Base-by-base conservation (phyloP, 2,329 filamentous ascomycete species). In the Stagonosporopsis cucurbitacearum region DNA sequence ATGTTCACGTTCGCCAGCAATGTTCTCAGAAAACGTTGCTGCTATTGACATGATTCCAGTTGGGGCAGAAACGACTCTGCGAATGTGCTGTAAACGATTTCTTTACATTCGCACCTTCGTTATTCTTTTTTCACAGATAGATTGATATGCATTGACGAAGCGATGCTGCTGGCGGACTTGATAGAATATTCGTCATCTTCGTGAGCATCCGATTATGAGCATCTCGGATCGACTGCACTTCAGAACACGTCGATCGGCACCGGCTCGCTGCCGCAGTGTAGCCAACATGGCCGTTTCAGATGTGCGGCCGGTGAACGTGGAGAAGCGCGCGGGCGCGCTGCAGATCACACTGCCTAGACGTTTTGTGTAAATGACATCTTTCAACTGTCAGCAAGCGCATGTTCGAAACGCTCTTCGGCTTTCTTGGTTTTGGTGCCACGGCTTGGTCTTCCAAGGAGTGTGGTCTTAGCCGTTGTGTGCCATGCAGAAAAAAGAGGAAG, bases 241-340 rank as follows among this genome's bases (percentile, higher is more conserved):
- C 23, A 39, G 39, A 45, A 11, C 33, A 20, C 20, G 25, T 49
- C 40, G 45, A 54, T 54, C 51, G 41, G 13, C 51, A 44, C 40
- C 46, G 41, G 45, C 40, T 50, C 26, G 43, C 36, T 43, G 25
- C 43, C 41, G 50, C 41, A 30, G 17, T 23, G 25, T 9, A 36
- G 28, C 35, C 19, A 19, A 28, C 17, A 15, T 23, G 15, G 19
- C 8, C n/a, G 47, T 56, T 56, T 56, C 47, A 47, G 22, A 26
- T 40, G 17, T 32, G 41, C 47, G 43, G 47, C 23, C 30, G 53
- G 53, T 51, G 36, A 43, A 47, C 42, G 30, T 56, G 53, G 47
- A 47, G 53, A 50, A 51, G 43, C 25, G 37, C 47, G 43, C 25
- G 43, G 47, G 32, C 37, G 51, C 26, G 19, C 36, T 48, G 47